These are phyloP conservation scores for Solanum pinnatisectum DNA, from an alignment of 257 asterid genomes.

Conservation along the genomic window DNA sequence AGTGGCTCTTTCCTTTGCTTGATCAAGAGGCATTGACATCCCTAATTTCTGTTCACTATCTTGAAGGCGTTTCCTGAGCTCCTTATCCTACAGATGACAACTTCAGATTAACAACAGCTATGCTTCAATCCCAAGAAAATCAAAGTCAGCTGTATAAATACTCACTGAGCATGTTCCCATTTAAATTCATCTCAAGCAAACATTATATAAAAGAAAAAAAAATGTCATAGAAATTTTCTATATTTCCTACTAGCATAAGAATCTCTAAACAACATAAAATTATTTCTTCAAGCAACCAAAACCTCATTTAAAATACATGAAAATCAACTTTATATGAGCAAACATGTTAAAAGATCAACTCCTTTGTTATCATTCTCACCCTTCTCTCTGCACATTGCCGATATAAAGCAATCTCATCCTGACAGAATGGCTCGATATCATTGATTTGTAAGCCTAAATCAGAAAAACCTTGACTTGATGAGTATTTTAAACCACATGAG, in stretches of 20 bases:
- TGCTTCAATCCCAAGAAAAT: background rate
- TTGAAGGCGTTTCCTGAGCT: slow-evolving; percentile 70
- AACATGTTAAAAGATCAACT: background rate
- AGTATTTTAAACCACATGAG: background rate
- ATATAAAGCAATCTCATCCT: slow-evolving; percentile 39
- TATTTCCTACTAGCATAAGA: background rate
- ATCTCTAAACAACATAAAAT: background rate
- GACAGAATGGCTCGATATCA: slow-evolving; percentile 79
- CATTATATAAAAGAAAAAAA: background rate
- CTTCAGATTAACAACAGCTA: background rate
- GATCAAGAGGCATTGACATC: slow-evolving; percentile 71
- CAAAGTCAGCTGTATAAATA: background rate
- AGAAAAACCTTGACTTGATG: slow-evolving; percentile 7
- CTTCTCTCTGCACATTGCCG: slow-evolving; percentile 38
- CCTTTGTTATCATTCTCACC: slow-evolving; percentile 19
- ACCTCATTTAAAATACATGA: background rate
- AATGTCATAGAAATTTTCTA: background rate
- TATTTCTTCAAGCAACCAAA: background rate
- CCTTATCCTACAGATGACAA: slow-evolving; percentile 56
- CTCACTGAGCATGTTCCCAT: background rate
- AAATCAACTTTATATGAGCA: background rate
- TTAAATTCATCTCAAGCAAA: background rate
- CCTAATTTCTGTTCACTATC: slow-evolving; percentile 87
- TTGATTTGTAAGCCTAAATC: slow-evolving; percentile 61
- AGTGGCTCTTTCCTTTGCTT: slow-evolving; percentile 61